phyloP scores from a whole-genome alignment of 1,284 basidiomycete species.

The Leccinum colubrinum region DNA sequence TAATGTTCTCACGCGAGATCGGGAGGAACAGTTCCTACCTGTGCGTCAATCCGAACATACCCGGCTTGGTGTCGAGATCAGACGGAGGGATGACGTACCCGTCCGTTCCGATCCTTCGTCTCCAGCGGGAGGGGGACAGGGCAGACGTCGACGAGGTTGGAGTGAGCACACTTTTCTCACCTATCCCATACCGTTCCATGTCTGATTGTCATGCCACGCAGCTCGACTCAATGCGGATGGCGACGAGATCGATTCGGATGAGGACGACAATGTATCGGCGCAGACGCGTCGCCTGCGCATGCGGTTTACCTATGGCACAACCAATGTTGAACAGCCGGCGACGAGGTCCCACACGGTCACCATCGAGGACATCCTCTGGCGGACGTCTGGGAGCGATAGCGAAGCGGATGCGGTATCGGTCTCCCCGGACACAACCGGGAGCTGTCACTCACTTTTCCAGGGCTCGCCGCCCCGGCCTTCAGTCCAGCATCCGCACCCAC shows the following conservation, averaged over 20 bases:
- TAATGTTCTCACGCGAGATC: conserved; percentile 20
- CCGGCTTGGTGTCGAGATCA: conserved; percentile 4
- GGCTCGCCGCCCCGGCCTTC: conserved; percentile 14
- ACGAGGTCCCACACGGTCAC: conserved; percentile 23
- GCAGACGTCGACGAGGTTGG: conserved; percentile 48
- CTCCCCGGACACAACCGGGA: conserved; percentile 26
- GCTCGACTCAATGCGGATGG: conserved; percentile 57
- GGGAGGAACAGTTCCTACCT: conserved; percentile 18
- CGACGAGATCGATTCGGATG: conserved; percentile 52
- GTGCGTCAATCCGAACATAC: conserved; percentile 20
- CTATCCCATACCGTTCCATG: conserved; percentile 1
- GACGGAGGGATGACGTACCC: conserved; percentile 12
- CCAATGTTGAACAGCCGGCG: conserved; percentile 14
- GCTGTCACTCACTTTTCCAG: conserved; percentile 15
- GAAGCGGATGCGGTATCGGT: conserved; percentile 20
- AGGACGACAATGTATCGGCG: conserved; percentile 24
- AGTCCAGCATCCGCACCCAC: conserved; percentile 37
- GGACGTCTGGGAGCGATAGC: conserved; percentile 29
- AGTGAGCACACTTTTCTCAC: conserved; percentile 36
- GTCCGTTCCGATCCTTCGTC: conserved; percentile 11
- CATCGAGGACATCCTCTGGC: conserved; percentile 31
- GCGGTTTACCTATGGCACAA: conserved; percentile 25
- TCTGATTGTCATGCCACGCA: conserved; percentile 23
- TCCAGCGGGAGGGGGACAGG: conserved; percentile 11
- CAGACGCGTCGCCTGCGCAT: conserved; percentile 28